These are phyloP conservation scores for Waltergamsia citrina DNA, from an alignment of 2,329 filamentous ascomycete genomes.

Conservation along the genomic window DNA sequence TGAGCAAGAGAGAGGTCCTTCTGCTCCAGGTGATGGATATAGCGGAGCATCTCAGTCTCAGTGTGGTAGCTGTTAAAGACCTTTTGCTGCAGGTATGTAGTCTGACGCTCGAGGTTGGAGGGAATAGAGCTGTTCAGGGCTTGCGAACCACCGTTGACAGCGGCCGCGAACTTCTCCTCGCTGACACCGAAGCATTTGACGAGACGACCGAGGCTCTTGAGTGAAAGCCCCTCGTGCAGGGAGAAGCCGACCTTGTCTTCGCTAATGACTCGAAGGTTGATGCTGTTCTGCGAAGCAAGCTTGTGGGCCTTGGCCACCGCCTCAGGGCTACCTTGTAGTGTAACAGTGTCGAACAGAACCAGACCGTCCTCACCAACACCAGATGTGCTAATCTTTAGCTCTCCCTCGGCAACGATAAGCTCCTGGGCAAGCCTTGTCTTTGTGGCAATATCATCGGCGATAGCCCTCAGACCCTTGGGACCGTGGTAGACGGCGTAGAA, in stretches of 20 bases:
- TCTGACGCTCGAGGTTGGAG: conserved; percentile 56
- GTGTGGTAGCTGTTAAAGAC: conserved; percentile 95
- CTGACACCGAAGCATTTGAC: conserved; percentile 14
- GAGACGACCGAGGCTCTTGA: conserved; percentile 12
- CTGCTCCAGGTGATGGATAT: conserved; percentile 87
- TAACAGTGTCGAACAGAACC: conserved; percentile 72
- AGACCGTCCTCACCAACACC: not conserved
- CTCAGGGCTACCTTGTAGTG: conserved; percentile 51
- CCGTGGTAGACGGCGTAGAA: conserved; percentile 95
- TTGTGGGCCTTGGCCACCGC: conserved; percentile 11
- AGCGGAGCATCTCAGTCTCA: conserved; percentile 87
- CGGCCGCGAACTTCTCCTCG: not conserved
- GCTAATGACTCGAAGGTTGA: conserved; percentile 1
- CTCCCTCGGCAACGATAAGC: conserved; percentile 44
- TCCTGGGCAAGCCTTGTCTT: conserved; percentile 51
- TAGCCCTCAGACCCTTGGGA: conserved; percentile 70
- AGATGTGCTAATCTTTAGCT: no score
- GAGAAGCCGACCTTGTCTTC: conserved; percentile 19
- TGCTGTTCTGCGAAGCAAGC: not conserved
- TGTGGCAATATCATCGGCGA: conserved; percentile 68
- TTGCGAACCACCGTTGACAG: not conserved
- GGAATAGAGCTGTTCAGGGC: conserved; percentile 36
- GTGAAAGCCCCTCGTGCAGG: conserved; percentile 16
- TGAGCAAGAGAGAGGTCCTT: conserved; percentile 91
- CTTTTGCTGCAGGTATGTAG: conserved; percentile 73